Evolutionary conservation across 2,329 filamentous ascomycete genomes (phyloP), one percentile per base, ranked within the genome.

Genomic region (Penicillium hordei): DNA sequence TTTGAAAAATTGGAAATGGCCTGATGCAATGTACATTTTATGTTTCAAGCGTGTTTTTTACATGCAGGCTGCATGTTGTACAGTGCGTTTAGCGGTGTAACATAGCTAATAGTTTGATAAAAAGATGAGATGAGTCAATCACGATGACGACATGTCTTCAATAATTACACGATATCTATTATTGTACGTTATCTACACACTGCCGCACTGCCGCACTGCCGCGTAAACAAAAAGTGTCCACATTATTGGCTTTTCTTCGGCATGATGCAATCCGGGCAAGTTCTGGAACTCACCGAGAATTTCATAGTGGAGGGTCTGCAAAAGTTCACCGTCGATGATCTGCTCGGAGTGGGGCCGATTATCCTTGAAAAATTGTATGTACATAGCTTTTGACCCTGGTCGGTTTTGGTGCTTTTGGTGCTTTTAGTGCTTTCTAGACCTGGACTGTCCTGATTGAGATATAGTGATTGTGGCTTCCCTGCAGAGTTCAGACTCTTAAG

Each of bases 231-330:
- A n/a, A 15, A 43, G 21, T 13, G 31, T 6, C 36, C 36, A 42
- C 21, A 34, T 13, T 39, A 36, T 49, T 29, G 31, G 49, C n/a
- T 36, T 55, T 52, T 21, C 5, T 27, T 31, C 13, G 53, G 29
- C 10, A 51, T 55, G 46, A 51, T 55, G 53, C 53, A 44, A 52
- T 52, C 39, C 29, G 33, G 38, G n/a, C 27, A 55, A 29, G 53
- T 55, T 55, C 53, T 55, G 53, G 53, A 55, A 51, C 46, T 44
- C 53, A 44, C 31, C 13, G 48, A 29, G 12, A 50, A 50, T 50
- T 50, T 29, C 21, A 15, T 25, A 50, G 44, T 55, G 52, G 52
- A 50, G 27, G 13, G 13, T 33, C 43, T 55, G 39, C 19, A 44
- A 55, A 55, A 45, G 31, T 44, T 43, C 46, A 55, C 38, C 48